A percentile compares a stretch with the other conserved stretches of the same genome.
phyloP scores from a whole-genome alignment of 2,329 filamentous ascomycete species.

The Talaromyces sp. region DNA sequence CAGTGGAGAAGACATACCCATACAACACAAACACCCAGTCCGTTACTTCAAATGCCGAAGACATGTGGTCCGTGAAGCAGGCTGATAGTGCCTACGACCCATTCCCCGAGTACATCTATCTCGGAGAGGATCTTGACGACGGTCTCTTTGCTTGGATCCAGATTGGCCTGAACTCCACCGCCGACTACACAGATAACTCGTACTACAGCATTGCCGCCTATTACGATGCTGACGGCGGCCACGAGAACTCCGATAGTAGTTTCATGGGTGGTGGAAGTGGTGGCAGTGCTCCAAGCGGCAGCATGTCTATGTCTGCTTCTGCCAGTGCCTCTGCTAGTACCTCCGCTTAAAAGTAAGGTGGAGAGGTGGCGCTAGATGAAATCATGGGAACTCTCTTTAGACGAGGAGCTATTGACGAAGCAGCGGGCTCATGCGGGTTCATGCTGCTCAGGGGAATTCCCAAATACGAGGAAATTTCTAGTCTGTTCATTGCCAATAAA shows the following conservation, averaged over 20 bases:
- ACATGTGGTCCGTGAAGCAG: conserved; percentile 43
- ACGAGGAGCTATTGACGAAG: background rate
- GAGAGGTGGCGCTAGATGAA: background rate
- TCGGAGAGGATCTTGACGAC: conserved; percentile 53
- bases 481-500: background rate
- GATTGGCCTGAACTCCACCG: conserved; percentile 50
- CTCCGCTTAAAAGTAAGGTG: conserved; percentile 4
- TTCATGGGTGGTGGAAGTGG: conserved; percentile 5
- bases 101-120: conserved; percentile 57
- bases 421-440: background rate
- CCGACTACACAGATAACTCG: conserved; percentile 25
- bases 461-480: background rate
- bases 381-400: background rate
- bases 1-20: conserved; percentile 48
- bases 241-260: conserved; percentile 15
- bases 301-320: conserved; percentile 1
- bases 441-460: background rate
- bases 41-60: conserved; percentile 48
- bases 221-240: conserved; percentile 20
- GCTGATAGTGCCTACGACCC: conserved; percentile 53
- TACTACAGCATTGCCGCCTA: conserved; percentile 26
- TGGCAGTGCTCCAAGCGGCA: conserved; percentile 10
- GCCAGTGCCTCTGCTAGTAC: conserved; percentile 6
- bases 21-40: conserved; percentile 33
- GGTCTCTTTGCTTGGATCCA: conserved; percentile 55